These are phyloP conservation scores for Mucuna pruriens DNA, from an alignment of 306 rosid species.

Conservation along the genomic window DNA sequence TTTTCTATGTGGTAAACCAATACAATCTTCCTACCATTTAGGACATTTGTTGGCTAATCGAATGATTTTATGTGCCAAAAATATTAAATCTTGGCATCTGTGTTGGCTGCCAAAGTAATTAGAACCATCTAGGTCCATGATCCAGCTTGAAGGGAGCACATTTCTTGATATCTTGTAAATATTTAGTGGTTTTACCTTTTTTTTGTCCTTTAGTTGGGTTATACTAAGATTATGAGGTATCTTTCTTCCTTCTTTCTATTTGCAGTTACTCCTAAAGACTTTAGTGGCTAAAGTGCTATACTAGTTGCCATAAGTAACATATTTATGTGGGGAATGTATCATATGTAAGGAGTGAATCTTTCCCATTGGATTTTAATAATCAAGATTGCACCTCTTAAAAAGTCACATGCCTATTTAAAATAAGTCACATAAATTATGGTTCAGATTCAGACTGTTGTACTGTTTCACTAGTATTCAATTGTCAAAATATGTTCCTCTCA, in stretches of 20 bases:
- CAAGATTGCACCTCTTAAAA: neutral
- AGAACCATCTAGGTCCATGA: neutral
- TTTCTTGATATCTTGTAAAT: constrained; percentile 4
- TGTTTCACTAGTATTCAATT: constrained; percentile 12
- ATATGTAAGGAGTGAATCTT: neutral
- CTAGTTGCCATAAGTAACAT: neutral
- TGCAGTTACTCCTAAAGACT: neutral
- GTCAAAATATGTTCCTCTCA: constrained; percentile 1
- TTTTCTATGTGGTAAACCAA: neutral
- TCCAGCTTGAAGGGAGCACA: neutral
- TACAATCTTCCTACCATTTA: neutral
- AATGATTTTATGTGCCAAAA: neutral
- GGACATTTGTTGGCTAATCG: neutral
- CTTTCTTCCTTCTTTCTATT: neutral
- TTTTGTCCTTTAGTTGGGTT: neutral
- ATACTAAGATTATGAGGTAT: neutral
- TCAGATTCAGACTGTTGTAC: neutral
- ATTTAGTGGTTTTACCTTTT: neutral
- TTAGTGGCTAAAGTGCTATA: neutral
- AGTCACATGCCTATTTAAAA: neutral
- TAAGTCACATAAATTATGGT: neutral
- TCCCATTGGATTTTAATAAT: constrained; percentile 11
- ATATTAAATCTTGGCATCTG: neutral
- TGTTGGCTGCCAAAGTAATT: neutral
- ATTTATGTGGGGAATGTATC: neutral